Evolutionary conservation across 495 filamentous ascomycete species (phyloP).

Genomic region (Cairneyella variabilis): DNA sequence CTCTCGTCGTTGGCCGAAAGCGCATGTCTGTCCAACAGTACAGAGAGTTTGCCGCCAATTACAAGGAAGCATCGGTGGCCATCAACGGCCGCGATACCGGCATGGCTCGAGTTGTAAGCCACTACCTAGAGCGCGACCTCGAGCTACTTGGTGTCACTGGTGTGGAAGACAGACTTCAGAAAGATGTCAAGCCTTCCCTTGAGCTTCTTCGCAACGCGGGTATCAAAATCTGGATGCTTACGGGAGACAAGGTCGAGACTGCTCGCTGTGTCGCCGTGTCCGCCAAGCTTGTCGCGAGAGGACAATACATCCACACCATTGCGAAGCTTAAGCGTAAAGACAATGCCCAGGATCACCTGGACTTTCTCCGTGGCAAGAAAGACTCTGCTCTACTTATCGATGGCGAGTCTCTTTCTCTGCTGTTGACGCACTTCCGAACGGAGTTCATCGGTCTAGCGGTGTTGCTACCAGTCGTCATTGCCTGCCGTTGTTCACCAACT

Average conservation of each 20-base stretch:
- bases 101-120: constrained; percentile 74
- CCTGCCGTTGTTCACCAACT: constrained; percentile 94
- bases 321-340: constrained; percentile 75
- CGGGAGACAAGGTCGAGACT: constrained; percentile 98
- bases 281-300: constrained; percentile 88
- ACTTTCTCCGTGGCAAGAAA: constrained; percentile 84
- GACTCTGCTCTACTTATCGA: constrained; percentile 90
- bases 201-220: constrained; percentile 96
- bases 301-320: constrained; percentile 94
- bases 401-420: constrained; percentile 80
- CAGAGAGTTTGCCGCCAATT: constrained; percentile 67
- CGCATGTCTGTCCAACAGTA: constrained; percentile 73
- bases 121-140: constrained; percentile 81
- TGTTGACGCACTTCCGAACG: constrained; percentile 73
- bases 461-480: constrained; percentile 83
- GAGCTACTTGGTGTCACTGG: constrained; percentile 95
- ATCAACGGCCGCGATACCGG: constrained; percentile 74
- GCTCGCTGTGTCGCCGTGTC: constrained; percentile 94
- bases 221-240: constrained; percentile 99
- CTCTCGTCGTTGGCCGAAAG: constrained; percentile 88
- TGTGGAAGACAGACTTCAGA: constrained; percentile 94
- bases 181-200: constrained; percentile 89
- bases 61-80: constrained; percentile 75
- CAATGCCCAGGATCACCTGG: constrained; percentile 77
- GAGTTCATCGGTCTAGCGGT: constrained; percentile 90